phyloP scores from a whole-genome alignment of 2,329 filamentous ascomycete species.

The Aspergillus sp. region DNA sequence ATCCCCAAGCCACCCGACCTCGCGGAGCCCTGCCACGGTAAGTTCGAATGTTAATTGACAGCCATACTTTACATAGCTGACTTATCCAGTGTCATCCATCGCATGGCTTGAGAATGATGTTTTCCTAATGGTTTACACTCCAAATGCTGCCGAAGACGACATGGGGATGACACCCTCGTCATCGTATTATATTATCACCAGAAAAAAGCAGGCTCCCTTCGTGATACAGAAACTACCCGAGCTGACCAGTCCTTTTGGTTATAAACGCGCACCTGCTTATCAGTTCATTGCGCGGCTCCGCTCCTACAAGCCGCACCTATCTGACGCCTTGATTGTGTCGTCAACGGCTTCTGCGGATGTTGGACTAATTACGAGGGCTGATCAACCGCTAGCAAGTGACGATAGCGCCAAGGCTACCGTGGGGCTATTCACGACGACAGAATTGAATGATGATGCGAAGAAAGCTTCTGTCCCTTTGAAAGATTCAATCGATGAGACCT shows the following conservation, averaged over 20 bases:
- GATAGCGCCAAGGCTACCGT: slow-evolving; percentile 60
- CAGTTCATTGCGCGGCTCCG: slow-evolving; percentile 76
- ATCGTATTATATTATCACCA: slow-evolving; percentile 75
- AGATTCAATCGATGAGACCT: slow-evolving; percentile 66
- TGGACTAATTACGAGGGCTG: slow-evolving; percentile 73
- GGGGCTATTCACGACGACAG: slow-evolving; percentile 63
- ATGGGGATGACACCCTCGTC: slow-evolving; percentile 58
- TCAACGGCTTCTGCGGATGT: slow-evolving; percentile 80
- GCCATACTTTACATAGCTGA: slow-evolving; percentile 5
- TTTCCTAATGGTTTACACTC: slow-evolving; percentile 77
- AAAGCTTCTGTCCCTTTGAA: slow-evolving; percentile 78
- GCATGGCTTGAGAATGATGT: slow-evolving; percentile 86
- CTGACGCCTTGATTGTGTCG: slow-evolving; percentile 77
- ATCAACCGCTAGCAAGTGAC: slow-evolving; percentile 62
- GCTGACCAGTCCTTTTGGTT: slow-evolving; percentile 70
- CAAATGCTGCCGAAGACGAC: slow-evolving; percentile 54
- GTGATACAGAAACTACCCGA: slow-evolving; percentile 73
- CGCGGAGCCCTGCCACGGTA: slow-evolving; percentile 65
- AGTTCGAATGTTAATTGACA: slow-evolving; percentile 27
- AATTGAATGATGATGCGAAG: slow-evolving; percentile 66
- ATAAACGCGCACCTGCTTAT: slow-evolving; percentile 66
- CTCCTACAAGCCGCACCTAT: slow-evolving; percentile 76
- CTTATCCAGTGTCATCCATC: slow-evolving; percentile 66
- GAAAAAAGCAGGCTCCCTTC: slow-evolving; percentile 62
- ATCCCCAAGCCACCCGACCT: slow-evolving; percentile 75